phyloP scores from a whole-genome alignment of 1,284 basidiomycete genomes.

The Ceraceosorus guamensis region DNA sequence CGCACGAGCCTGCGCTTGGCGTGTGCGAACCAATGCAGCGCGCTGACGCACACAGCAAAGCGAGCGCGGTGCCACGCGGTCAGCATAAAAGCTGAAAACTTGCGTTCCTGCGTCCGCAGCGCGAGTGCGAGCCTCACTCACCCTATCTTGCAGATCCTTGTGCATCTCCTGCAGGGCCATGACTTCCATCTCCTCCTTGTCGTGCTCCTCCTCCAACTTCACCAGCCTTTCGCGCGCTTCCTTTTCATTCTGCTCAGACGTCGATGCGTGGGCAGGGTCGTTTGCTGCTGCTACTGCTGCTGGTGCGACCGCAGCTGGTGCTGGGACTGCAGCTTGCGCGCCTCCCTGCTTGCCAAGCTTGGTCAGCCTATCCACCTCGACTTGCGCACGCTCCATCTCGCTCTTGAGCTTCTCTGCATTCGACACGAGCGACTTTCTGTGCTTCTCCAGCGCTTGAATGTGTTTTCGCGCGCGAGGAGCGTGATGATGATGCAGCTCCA shows the following conservation, averaged over 20 bases:
- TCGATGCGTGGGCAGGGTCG: no score
- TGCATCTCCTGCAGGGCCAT: slow-evolving; percentile 44
- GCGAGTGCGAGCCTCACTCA: no score
- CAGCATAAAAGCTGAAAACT: no score
- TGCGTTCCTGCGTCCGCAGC: no score
- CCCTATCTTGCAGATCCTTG: slow-evolving; percentile 18
- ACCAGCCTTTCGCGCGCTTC: slow-evolving; percentile 11
- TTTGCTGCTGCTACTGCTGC: slow-evolving; percentile 1
- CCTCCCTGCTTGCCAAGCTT: not conserved
- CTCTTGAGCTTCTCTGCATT: not conserved
- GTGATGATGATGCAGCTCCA: slow-evolving; percentile 18
- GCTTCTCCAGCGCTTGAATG: slow-evolving; percentile 39
- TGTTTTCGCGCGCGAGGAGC: slow-evolving; percentile 40
- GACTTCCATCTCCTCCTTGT: slow-evolving; percentile 44
- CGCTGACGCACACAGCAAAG: no score
- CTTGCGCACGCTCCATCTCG: not conserved
- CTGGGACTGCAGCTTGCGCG: not conserved
- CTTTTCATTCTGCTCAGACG: not conserved
- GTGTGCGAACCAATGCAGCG: no score
- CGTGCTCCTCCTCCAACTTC: slow-evolving; percentile 27
- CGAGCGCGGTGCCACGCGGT: no score
- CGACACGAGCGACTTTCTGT: slow-evolving; percentile 19
- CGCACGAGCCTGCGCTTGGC: no score
- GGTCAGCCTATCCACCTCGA: not conserved
- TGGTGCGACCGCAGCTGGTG: slow-evolving; percentile 1